Percentiles rank a stretch among this genome's conserved stretches.
phyloP scores from a whole-genome alignment of 805 yeast genomes.

The Metschnikowia amazonensis region DNA sequence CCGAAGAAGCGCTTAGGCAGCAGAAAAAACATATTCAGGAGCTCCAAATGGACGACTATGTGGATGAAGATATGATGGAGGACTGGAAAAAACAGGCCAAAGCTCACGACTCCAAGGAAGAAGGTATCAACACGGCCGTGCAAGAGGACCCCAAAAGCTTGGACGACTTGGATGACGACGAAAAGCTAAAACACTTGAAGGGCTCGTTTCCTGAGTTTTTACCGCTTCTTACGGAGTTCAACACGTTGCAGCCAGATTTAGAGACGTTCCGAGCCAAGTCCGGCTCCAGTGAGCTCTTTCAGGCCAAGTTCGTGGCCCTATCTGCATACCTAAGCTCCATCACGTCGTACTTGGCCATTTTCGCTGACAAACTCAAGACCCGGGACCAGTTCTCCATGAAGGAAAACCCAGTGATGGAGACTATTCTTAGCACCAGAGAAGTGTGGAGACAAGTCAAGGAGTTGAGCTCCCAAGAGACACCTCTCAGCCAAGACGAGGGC shows the following conservation, averaged over 20 bases:
- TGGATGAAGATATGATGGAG: conserved; percentile 71
- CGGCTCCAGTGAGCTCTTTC: conserved; percentile 24
- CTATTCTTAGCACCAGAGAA: conserved; percentile 75
- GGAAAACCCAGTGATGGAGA: conserved; percentile 87
- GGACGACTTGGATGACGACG: conserved; percentile 44
- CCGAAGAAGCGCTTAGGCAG: conserved; percentile 81
- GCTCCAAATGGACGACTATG: conserved; percentile 55
- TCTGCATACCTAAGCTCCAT: conserved; percentile 77
- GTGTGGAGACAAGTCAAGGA: conserved; percentile 81
- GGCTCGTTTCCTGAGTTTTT: conserved; percentile 78
- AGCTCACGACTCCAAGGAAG: conserved; percentile 35
- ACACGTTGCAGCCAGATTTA: conserved; percentile 40
- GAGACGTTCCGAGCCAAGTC: conserved; percentile 29
- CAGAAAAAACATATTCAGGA: conserved; percentile 74
- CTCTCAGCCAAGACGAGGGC: not conserved
- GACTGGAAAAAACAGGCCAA: conserved; percentile 70
- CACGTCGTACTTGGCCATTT: conserved; percentile 72
- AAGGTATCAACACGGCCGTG: conserved; percentile 12
- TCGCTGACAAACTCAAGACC: conserved; percentile 51
- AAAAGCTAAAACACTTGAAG: conserved; percentile 50
- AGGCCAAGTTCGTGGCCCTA: conserved; percentile 64
- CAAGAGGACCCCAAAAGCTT: conserved; percentile 17
- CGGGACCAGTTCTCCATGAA: conserved; percentile 66
- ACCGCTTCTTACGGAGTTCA: conserved; percentile 66
- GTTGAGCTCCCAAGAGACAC: conserved; percentile 8